Percentiles rank a stretch among this genome's conserved stretches.
These are phyloP conservation scores for Discostella stelligeroides DNA, from an alignment of 108 stramenopile species.

Conservation along the genomic window DNA sequence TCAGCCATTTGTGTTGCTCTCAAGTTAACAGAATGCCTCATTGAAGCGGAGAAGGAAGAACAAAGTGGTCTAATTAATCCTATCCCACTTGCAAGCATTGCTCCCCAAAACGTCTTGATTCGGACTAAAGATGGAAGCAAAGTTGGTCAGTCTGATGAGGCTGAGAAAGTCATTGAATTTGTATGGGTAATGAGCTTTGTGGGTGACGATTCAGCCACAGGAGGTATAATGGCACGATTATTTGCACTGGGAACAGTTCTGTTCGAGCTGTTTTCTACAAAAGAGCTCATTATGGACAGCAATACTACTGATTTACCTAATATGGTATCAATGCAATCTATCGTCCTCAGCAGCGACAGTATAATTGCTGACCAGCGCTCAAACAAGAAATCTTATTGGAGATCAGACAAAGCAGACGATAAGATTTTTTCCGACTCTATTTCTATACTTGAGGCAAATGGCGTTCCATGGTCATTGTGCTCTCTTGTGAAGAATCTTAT, in stretches of 20 bases:
- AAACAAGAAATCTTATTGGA: constrained; percentile 9
- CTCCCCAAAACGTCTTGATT: constrained; percentile 8
- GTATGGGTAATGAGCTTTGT: too few species aligned
- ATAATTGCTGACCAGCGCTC: background rate
- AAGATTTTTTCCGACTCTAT: too few species aligned
- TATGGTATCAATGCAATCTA: background rate
- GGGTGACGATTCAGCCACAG: too few species aligned
- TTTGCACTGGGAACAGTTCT: constrained; percentile 16
- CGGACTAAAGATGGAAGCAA: too few species aligned
- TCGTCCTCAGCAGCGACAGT: background rate
- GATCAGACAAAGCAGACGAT: background rate
- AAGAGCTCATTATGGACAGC: background rate
- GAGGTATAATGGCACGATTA: constrained; percentile 9
- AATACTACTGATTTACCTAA: background rate
- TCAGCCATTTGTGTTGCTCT: constrained; percentile 25
- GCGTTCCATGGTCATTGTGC: constrained; percentile 10
- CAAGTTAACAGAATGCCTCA: constrained; percentile 24
- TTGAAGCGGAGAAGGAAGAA: background rate
- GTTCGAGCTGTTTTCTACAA: constrained; percentile 10
- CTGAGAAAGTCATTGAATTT: background rate
- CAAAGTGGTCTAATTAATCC: background rate
- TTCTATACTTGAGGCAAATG: constrained; percentile 2
- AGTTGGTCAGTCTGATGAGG: background rate
- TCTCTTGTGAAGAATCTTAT: constrained; percentile 19
- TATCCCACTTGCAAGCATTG: constrained; percentile 30